Base-by-base conservation (phyloP, 2,329 filamentous ascomycete genomes). In the Colletotrichum caudatum region DNA sequence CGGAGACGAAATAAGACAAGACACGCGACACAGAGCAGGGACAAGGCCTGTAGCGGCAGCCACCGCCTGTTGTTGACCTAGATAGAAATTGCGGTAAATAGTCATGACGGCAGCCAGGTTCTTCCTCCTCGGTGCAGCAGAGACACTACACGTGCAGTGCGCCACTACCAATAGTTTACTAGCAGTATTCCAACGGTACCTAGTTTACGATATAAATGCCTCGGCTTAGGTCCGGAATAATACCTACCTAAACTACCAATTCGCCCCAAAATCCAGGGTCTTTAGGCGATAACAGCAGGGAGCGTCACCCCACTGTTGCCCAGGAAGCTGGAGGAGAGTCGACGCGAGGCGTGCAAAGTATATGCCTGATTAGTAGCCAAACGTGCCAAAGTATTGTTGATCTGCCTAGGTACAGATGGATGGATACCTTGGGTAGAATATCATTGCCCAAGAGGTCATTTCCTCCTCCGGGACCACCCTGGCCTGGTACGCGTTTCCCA, bases 251-350 rank as follows among this genome's bases (percentile, higher is more conserved):
- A 62, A 35, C 51, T 46, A 54, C 58, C 61, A 58, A 53, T 59
- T 66, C 62, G 66, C 62, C 61, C 41, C 26, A 59, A 58, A 58
- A 58, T 58, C 54, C 68, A 68, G 64, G 68, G 68, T 71, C 68
- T 44, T 68, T n/a, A 37, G 37, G 48, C 66, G 56, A 60, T 12
- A 23, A 41, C 6, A 11, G 37, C 63, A 60, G 29, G 53, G n/a
- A 33, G 44, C 33, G 29, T 12, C 51, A 50, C 35, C 35, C 54
- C 62, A 44, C 46, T 46, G 53, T 59, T 65, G 66, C 37, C 44
- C 61, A 54, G 53, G 58, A 48, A 41, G 63, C 62, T 59, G 61
- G 53, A 20, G 41, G 41, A 29, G 44, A 64, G 35, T 39, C 41
- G 65, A 56, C 39, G 63, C 41, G 26, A 46, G 60, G n/a, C 37